Percentiles rank a stretch among this genome's conserved stretches.
Conservation (phyloP, 371 early-diverging fungal species). For the Nematocida major region DNA sequence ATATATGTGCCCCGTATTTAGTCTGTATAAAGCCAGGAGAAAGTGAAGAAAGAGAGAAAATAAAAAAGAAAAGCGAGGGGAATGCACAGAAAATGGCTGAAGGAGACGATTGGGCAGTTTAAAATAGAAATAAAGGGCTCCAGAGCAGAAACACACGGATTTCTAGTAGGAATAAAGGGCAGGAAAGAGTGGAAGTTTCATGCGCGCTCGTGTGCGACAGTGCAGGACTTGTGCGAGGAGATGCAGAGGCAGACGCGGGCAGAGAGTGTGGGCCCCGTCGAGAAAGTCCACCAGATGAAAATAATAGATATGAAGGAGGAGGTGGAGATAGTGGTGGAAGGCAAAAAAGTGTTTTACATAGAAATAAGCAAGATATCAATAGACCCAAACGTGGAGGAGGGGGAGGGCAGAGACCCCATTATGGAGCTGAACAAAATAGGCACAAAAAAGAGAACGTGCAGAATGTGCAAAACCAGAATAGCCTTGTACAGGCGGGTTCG, state of each 20-base stretch:
- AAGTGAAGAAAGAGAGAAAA: conserved; percentile 11
- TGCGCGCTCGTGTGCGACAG: neutral
- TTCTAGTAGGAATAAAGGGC: neutral
- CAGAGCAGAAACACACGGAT: neutral
- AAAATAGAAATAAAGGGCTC: neutral
- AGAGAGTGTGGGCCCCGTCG: neutral
- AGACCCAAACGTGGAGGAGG: neutral
- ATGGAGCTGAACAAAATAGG: neutral
- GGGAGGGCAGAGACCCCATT: neutral
- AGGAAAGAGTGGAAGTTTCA: conserved; percentile 36
- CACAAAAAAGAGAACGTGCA: conserved; percentile 15
- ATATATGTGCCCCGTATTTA: neutral
- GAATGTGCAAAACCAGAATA: neutral
- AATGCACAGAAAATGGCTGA: conserved; percentile 25
- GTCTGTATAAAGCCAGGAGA: no score
- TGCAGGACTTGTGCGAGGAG: conserved; percentile 17
- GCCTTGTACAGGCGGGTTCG: neutral
- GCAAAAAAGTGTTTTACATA: neutral
- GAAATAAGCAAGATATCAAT: neutral
- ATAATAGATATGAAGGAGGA: neutral
- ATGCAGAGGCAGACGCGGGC: neutral
- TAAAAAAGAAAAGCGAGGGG: neutral
- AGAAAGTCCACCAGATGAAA: neutral
- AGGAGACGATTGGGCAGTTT: neutral
- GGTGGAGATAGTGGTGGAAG: neutral